Evolutionary conservation across 305 asterid genomes (phyloP).

Genomic region (Coffea humblotiana): DNA sequence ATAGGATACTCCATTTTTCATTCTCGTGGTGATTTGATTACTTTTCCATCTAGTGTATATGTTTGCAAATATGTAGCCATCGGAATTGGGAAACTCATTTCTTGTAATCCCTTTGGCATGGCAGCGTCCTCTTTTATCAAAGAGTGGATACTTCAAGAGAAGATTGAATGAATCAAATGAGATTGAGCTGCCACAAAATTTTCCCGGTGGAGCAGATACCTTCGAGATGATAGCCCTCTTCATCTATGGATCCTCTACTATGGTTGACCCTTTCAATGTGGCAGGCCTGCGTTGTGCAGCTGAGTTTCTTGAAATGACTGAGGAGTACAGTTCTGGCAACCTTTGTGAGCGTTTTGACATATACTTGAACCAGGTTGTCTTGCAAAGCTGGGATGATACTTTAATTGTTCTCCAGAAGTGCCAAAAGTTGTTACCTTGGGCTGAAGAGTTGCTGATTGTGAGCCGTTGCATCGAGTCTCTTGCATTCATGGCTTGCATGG

Average conservation of each 20-base stretch:
- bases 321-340: slow-evolving; percentile 44
- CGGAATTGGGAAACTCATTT: no score
- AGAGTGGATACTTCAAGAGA: slow-evolving; percentile 64
- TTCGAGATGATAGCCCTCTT: slow-evolving; percentile 68
- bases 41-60: no score
- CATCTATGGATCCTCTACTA: slow-evolving; percentile 64
- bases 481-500: slow-evolving; percentile 91
- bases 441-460: slow-evolving; percentile 64
- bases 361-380: slow-evolving; percentile 67
- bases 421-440: slow-evolving; percentile 53
- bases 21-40: no score
- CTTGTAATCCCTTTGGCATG: slow-evolving; percentile 8
- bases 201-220: slow-evolving; percentile 70
- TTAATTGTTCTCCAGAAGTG: slow-evolving; percentile 59
- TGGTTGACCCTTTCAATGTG: slow-evolving; percentile 64
- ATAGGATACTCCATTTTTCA: no score
- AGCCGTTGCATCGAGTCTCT: slow-evolving; percentile 81
- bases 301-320: slow-evolving; percentile 58
- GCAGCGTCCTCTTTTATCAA: slow-evolving; percentile 53
- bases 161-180: slow-evolving; percentile 52
- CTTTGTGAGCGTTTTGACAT: slow-evolving; percentile 69
- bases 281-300: slow-evolving; percentile 74
- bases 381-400: slow-evolving; percentile 75
- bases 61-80: no score
- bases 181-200: slow-evolving; percentile 48